phyloP scores from a whole-genome alignment of 768 basidiomycete species.

The Amanita muscaria region DNA sequence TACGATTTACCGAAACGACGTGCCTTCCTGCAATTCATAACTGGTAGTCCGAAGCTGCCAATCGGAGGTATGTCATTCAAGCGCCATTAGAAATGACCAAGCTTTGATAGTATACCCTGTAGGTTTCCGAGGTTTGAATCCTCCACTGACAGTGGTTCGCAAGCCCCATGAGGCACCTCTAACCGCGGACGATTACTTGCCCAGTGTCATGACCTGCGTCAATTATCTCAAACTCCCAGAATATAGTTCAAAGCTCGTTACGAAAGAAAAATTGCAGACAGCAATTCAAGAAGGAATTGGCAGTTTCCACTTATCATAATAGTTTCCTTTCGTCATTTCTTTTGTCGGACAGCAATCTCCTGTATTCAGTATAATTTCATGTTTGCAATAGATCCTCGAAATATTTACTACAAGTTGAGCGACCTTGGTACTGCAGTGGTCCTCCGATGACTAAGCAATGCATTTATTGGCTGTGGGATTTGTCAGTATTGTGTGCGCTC shows the following conservation, averaged over 20 bases:
- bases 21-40: slow-evolving; percentile 92
- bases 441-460: too few relatives aligned
- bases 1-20: slow-evolving; percentile 70
- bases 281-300: slow-evolving; percentile 94
- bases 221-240: slow-evolving; percentile 95
- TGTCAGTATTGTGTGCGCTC: too few relatives aligned
- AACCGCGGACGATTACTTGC: slow-evolving; percentile 88
- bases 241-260: slow-evolving; percentile 79
- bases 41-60: slow-evolving; percentile 92
- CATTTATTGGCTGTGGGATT: too few relatives aligned
- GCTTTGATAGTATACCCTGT: slow-evolving; percentile 3
- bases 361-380: too few relatives aligned
- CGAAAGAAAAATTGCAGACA: slow-evolving; percentile 72
- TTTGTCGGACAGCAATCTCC: slow-evolving; percentile 4
- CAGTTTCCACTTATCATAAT: slow-evolving; percentile 93
- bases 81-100: neutral
- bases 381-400: too few relatives aligned
- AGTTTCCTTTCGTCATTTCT: slow-evolving; percentile 9
- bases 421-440: too few relatives aligned
- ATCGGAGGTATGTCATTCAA: slow-evolving; percentile 76
- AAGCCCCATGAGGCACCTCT: slow-evolving; percentile 92
- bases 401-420: too few relatives aligned
- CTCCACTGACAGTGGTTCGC: slow-evolving; percentile 90
- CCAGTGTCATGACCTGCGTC: slow-evolving; percentile 98
- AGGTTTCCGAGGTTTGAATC: slow-evolving; percentile 94